phyloP scores from a whole-genome alignment of 441 rosid genomes.

The Adansonia grandidieri region DNA sequence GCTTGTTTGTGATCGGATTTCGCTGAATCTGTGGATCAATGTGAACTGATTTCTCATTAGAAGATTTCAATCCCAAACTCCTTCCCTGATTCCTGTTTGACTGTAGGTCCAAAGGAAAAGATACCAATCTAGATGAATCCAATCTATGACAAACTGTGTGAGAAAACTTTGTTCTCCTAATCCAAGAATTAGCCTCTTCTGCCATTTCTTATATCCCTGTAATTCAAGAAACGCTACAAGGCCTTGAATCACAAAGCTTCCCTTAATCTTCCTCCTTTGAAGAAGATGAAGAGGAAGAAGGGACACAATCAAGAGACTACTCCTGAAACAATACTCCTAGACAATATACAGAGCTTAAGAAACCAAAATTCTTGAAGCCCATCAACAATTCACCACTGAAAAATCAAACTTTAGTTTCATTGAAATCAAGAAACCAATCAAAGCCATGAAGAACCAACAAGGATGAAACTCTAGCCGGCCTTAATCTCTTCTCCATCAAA shows the following conservation, averaged over 20 bases:
- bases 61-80: constrained; percentile 41
- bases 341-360: constrained; percentile 30
- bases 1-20: constrained; percentile 56
- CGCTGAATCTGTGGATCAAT: constrained; percentile 44
- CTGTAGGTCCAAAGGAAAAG: constrained; percentile 47
- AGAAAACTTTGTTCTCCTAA: constrained; percentile 88
- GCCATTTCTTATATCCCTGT: constrained; percentile 50
- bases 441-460: constrained; percentile 35
- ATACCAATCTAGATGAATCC: constrained; percentile 58
- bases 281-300: constrained; percentile 10
- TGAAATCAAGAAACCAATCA: constrained; percentile 40
- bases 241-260: constrained; percentile 25
- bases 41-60: constrained; percentile 37
- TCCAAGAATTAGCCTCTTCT: constrained; percentile 81
- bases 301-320: constrained; percentile 27
- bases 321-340: constrained; percentile 25
- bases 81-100: constrained; percentile 34
- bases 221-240: constrained; percentile 42
- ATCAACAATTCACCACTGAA: constrained; percentile 37
- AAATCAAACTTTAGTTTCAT: constrained; percentile 30
- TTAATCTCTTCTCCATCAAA: constrained; percentile 39
- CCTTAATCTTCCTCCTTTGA: constrained; percentile 24
- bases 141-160: constrained; percentile 82
- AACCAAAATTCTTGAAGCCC: constrained; percentile 40
- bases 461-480: constrained; percentile 33